A percentile compares a stretch with the other conserved stretches of the same genome.
Conservation (phyloP, 805 yeast species). For the Groenewaldozyma salmanticensis region DNA sequence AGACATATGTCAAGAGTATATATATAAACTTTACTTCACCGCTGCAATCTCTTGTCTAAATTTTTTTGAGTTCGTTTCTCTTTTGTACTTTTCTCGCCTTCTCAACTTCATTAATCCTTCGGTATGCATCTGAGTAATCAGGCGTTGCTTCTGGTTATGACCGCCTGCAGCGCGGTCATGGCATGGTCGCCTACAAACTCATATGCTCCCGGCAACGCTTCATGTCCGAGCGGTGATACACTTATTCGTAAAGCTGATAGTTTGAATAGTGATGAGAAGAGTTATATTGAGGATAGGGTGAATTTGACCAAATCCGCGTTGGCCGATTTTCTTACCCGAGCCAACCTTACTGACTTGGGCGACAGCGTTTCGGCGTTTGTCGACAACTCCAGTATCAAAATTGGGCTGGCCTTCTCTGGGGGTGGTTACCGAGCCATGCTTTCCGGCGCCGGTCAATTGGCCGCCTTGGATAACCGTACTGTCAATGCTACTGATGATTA, state of each 20-base stretch:
- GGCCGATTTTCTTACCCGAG: slow-evolving; percentile 34
- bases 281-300: slow-evolving; percentile 25
- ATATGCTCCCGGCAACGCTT: slow-evolving; percentile 38
- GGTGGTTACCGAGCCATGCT: slow-evolving; percentile 91
- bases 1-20: too few relatives aligned
- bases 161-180: slow-evolving; percentile 2
- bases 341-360: slow-evolving; percentile 40
- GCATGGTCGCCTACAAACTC: slow-evolving; percentile 30
- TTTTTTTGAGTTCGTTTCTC: too few relatives aligned
- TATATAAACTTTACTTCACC: too few relatives aligned
- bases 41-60: too few relatives aligned
- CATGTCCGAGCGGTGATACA: slow-evolving; percentile 31
- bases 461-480: slow-evolving; percentile 73
- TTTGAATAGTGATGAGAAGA: slow-evolving; percentile 21
- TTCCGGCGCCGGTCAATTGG: slow-evolving; percentile 71
- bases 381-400: slow-evolving; percentile 22
- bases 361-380: slow-evolving; percentile 24
- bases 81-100: too few relatives aligned
- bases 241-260: slow-evolving; percentile 26
- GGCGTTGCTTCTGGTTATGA: not conserved
- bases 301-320: slow-evolving; percentile 32
- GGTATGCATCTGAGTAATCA: too few relatives aligned
- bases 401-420: slow-evolving; percentile 56
- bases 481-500: slow-evolving; percentile 34
- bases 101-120: too few relatives aligned